A percentile compares a stretch with the other conserved stretches of the same genome.
These are phyloP conservation scores for Aspergillus hancockii DNA, from an alignment of 495 filamentous ascomycete genomes.

Conservation along the genomic window DNA sequence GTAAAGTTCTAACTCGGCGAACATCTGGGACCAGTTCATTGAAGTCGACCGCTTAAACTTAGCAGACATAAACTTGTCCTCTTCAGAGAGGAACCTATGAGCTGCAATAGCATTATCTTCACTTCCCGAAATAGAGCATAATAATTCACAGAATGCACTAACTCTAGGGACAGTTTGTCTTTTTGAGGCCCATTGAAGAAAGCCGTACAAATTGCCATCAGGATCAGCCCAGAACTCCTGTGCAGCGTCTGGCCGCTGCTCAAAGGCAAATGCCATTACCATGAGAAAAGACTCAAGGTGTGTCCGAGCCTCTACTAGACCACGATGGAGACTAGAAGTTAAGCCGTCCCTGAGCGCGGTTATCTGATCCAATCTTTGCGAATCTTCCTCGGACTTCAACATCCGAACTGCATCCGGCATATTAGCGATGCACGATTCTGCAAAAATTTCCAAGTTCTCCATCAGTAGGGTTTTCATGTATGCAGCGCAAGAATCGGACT, in stretches of 20 bases:
- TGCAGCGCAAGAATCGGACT: conserved; percentile 59
- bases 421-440: conserved; percentile 90
- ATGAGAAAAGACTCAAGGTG: conserved; percentile 90
- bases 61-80: conserved; percentile 68
- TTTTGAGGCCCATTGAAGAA: conserved; percentile 91
- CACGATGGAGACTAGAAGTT: conserved; percentile 46
- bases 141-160: conserved; percentile 93
- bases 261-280: conserved; percentile 88
- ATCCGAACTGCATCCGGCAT: conserved; percentile 88
- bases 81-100: conserved; percentile 87
- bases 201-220: conserved; percentile 88
- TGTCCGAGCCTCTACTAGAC: conserved; percentile 57
- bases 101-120: conserved; percentile 76
- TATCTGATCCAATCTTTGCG: conserved; percentile 72
- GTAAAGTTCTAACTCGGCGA: conserved; percentile 81
- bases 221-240: conserved; percentile 85
- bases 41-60: conserved; percentile 77
- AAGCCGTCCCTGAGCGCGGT: conserved; percentile 50
- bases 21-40: conserved; percentile 89
- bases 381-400: conserved; percentile 86
- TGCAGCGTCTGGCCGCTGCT: conserved; percentile 76
- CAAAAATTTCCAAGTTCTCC: conserved; percentile 78
- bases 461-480: conserved; percentile 70
- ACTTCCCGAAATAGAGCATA: conserved; percentile 79
- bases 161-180: conserved; percentile 90